Base-by-base conservation (phyloP, 2,329 filamentous ascomycete genomes). In the Neopestalotiopsis rosae region DNA sequence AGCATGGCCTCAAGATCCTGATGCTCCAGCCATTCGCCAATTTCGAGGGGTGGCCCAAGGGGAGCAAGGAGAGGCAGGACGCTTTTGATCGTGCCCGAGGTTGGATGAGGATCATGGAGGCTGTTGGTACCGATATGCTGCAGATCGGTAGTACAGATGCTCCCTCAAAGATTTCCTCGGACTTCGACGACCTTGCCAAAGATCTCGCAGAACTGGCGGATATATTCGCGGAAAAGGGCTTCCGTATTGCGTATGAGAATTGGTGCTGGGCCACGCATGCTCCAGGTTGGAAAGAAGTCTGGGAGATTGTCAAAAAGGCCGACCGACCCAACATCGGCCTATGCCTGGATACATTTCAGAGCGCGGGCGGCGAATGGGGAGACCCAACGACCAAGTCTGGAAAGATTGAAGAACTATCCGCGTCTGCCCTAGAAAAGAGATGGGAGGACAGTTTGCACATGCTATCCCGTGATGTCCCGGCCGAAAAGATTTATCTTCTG, bases 251-350 rank as follows among this genome's bases (percentile, higher is more conserved):
- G 0, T 95, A 94, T 73, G 92, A 95, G 80, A 94, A 94, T 76
- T 94, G 92, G 91, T 94, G 92, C 79, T 95, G 92, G 92, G 90
- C 90, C 0, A 93, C 91, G 0, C 87, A 89, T 63, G 90, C 91
- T 0, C 87, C 90, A 0, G 84, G 81, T 1, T 95, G 92, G 92
- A 87, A 86, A 71, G 85, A 90, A 63, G 90, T 90, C 0, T 94
- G 91, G 91, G 81, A 87, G 2, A 90, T 94, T 13, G 90, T 93
- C 4, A 75, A 86, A 71, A 83, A 83, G 59, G 90, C 90, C 2
- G 81, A 92, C 72, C 80, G 89, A 2, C 82, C 85, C 0, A 94
- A 95, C 70, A 83, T 94, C 12, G 92, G 92, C 0, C 81, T 95
- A 0, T 95, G 92, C 72, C 85, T 95, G 1, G 92, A 95, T 73